These are phyloP conservation scores for Starmerella bombi DNA, from an alignment of 805 yeast genomes.

Conservation along the genomic window DNA sequence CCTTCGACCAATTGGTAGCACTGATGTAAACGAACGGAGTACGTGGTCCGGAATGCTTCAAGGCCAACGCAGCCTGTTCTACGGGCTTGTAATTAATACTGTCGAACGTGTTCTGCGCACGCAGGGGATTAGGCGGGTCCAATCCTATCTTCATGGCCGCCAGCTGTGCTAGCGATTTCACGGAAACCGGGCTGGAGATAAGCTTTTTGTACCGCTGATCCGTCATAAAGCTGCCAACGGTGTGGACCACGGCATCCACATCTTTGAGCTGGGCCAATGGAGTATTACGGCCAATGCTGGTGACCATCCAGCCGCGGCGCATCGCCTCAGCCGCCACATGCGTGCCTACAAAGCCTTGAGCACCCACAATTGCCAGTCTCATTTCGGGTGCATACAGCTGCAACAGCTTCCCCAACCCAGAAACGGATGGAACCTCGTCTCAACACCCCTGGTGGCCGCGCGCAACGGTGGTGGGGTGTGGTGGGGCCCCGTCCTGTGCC, in stretches of 20 bases:
- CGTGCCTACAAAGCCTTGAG: conserved; percentile 61
- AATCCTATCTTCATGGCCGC: conserved; percentile 25
- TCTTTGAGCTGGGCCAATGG: conserved; percentile 31
- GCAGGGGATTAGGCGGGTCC: conserved; percentile 15
- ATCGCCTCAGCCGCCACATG: conserved; percentile 31
- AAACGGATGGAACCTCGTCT: no score
- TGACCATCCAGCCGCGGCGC: conserved; percentile 32
- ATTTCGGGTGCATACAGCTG: conserved; percentile 14
- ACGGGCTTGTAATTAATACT: conserved; percentile 8
- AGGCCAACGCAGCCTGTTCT: conserved; percentile 2
- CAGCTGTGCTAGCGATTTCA: conserved; percentile 6
- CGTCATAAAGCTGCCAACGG: conserved; percentile 66
- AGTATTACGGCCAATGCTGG: conserved; percentile 39
- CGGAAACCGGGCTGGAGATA: conserved; percentile 15
- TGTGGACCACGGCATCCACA: conserved; percentile 62
- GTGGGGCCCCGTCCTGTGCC: no score
- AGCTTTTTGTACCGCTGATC: conserved; percentile 51
- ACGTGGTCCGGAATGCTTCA: conserved; percentile 3
- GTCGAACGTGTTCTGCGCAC: conserved; percentile 7
- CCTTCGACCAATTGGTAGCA: conserved; percentile 55
- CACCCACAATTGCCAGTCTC: conserved; percentile 61
- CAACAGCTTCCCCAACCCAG: no score
- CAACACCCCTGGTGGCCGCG: background rate
- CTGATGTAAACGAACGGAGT: conserved; percentile 57
- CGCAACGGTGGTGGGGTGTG: background rate